These are phyloP conservation scores for Solanum bulbocastanum DNA, from an alignment of 257 asterid species.

Conservation along the genomic window DNA sequence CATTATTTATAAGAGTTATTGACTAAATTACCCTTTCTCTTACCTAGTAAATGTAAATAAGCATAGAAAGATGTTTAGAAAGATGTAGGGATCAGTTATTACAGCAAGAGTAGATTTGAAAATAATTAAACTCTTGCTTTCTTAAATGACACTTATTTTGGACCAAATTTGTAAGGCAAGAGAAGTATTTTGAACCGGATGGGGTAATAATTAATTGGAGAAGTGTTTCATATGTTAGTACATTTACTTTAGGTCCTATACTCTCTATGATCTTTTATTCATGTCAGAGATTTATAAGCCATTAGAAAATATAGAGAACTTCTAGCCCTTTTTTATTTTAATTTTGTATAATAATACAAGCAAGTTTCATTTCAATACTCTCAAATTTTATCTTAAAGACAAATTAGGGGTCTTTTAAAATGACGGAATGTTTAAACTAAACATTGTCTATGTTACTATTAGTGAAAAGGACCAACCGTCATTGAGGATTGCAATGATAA, in stretches of 20 bases:
- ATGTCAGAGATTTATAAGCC: background rate
- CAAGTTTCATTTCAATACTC: background rate
- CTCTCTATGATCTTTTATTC: background rate
- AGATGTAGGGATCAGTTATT: background rate
- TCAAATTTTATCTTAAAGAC: background rate
- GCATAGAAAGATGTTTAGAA: background rate
- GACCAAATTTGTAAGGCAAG: background rate
- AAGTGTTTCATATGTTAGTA: background rate
- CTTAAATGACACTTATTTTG: background rate
- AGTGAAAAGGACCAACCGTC: conserved; percentile 45
- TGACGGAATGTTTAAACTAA: background rate
- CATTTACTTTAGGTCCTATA: background rate
- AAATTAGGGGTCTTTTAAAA: background rate
- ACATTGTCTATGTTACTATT: background rate
- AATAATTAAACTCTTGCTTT: background rate
- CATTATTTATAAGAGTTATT: background rate
- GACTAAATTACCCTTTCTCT: background rate
- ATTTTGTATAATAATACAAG: background rate
- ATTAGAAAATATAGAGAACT: background rate
- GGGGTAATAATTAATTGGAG: background rate
- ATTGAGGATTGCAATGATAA: conserved; percentile 91
- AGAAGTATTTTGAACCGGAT: background rate
- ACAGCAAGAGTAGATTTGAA: background rate
- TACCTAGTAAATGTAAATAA: background rate
- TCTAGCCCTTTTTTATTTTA: background rate